Percentiles rank a stretch among this genome's conserved stretches.
Conservation (phyloP, 345 rosid species). For the Dimocarpus longan region DNA sequence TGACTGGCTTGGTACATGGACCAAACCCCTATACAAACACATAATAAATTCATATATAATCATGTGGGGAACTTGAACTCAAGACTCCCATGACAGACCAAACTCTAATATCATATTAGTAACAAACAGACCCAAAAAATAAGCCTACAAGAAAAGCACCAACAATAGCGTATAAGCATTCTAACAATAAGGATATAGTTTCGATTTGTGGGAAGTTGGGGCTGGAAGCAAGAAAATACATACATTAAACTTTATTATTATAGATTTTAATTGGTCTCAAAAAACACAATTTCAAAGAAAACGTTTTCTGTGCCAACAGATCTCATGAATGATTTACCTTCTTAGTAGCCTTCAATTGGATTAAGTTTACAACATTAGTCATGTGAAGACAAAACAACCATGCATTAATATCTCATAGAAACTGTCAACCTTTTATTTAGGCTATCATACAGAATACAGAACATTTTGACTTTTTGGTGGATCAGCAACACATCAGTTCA, state of each 20-base stretch:
- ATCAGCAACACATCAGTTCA: background rate
- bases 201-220: background rate
- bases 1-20: too few species aligned
- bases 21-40: too few species aligned
- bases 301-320: background rate
- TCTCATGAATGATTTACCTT: background rate
- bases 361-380: background rate
- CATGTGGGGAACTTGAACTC: too few species aligned
- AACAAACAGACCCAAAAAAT: too few species aligned
- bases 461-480: background rate
- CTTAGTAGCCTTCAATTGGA: background rate
- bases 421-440: background rate
- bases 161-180: too few species aligned
- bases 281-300: background rate
- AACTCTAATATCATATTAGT: too few species aligned
- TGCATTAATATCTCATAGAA: background rate
- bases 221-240: background rate
- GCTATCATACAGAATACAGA: background rate
- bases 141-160: too few species aligned
- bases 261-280: background rate
- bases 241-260: background rate
- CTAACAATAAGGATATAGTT: background rate
- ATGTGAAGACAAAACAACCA: background rate
- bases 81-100: too few species aligned
- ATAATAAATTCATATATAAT: too few species aligned